A percentile compares a stretch with the other conserved stretches of the same genome.
These are phyloP conservation scores for Schrenkiella parvula DNA, from an alignment of 345 rosid species.

Conservation along the genomic window DNA sequence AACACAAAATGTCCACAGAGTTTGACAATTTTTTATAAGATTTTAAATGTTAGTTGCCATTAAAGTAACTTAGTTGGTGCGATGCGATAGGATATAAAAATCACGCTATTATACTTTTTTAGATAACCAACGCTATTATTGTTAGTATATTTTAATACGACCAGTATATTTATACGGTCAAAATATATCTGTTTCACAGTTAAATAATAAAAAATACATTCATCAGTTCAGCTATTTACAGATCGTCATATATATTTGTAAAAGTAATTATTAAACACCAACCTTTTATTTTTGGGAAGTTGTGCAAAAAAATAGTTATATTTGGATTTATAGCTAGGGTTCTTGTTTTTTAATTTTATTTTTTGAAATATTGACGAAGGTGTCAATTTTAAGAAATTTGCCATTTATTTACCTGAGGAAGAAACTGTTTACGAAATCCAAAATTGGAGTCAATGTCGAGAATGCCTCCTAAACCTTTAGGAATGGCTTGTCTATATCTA, in stretches of 20 bases:
- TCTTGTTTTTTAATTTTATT: not conserved
- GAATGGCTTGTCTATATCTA: conserved; percentile 84
- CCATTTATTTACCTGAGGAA: conserved; percentile 55
- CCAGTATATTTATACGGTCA: not conserved
- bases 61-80: not conserved
- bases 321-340: not conserved
- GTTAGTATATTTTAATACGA: not conserved
- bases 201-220: not conserved
- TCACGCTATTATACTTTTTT: not conserved
- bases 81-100: not conserved
- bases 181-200: not conserved
- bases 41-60: not conserved
- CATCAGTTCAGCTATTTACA: not conserved
- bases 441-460: conserved; percentile 60
- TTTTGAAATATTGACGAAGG: not conserved
- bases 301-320: not conserved
- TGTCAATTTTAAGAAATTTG: not conserved
- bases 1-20: conserved; percentile 10
- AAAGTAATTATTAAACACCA: not conserved
- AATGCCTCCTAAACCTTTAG: conserved; percentile 65
- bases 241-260: not conserved
- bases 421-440: conserved; percentile 73
- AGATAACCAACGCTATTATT: not conserved
- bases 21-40: not conserved
- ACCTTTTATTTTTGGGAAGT: not conserved